Evolutionary conservation across 1,284 basidiomycete genomes (phyloP), one percentile per base, ranked within the genome.

Genomic region (Phylloboletellus chloephorus): DNA sequence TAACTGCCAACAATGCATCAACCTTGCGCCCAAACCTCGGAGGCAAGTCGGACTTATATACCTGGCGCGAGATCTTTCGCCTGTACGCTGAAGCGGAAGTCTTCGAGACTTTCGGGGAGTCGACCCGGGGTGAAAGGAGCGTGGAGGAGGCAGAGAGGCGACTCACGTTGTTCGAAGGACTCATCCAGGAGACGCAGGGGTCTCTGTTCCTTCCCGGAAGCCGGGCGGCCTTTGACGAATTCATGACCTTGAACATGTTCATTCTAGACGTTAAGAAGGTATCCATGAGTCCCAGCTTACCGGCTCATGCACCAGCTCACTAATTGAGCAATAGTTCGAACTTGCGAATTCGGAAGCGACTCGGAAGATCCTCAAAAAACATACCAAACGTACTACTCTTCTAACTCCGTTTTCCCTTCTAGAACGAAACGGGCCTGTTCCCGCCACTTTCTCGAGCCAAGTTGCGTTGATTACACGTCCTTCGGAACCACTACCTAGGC

Each of bases 301-400:
- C 20, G 5, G 4, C 16, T 17, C n/a, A 4, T 19, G 2, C n/a
- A 9, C 35, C 23, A 22, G 17, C 30, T 37, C 23, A 44, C 11
- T 11, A 1, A 5, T 24, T 25, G 10, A 11, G 22, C 16, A 23
- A 9, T 32, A 86, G 79, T 85, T 90, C 57, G 87, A 94, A 61
- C 66, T 77, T 24, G 90, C 90, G 7, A 97, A 92, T 52, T 74
- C 87, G 6, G 91, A 96, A 61, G 94, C 93, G 1, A 84, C 80
- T 2, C 78, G 88, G 31, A 92, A 92, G 66, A 91, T 92, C 47
- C 76, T 96, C 47, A 96, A 97, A 72, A 97, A 97, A 61, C 94
- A 96, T 60, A 78, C 88, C 20, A 97, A 96, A 62, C 80, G 90
- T 4, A 91, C 88, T 0, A 76, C 80, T 0, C 66, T 88, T 3